phyloP scores from a whole-genome alignment of 2,329 filamentous ascomycete genomes.

The Diaporthe eres region DNA sequence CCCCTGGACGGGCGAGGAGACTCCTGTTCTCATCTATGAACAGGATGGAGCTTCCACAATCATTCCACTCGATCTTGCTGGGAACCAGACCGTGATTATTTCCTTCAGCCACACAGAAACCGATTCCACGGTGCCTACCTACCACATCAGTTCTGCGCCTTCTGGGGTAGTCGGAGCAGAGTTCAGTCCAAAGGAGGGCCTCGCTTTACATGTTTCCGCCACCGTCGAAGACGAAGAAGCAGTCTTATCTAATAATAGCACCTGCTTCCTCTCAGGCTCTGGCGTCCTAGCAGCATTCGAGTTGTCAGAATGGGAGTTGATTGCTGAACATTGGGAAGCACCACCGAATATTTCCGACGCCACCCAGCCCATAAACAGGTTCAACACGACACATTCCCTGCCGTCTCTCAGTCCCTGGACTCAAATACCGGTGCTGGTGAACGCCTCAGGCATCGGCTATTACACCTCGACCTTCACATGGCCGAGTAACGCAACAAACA shows the following conservation, averaged over 20 bases:
- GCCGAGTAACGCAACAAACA: neutral
- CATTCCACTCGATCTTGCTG: neutral
- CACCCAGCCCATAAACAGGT: neutral
- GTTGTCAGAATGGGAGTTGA: neutral
- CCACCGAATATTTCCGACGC: conserved; percentile 3
- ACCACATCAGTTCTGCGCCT: neutral
- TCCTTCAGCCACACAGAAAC: neutral
- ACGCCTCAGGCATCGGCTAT: neutral
- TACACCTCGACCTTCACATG: neutral
- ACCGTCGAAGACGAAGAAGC: neutral
- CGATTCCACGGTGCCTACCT: neutral
- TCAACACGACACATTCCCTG: neutral
- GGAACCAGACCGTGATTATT: neutral
- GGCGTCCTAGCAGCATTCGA: neutral
- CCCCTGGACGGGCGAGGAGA: neutral
- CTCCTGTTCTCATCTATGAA: neutral
- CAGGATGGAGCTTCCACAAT: neutral
- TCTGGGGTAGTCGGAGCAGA: neutral
- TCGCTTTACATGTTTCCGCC: neutral
- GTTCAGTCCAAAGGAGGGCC: neutral
- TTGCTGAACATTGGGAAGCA: conserved; percentile 2
- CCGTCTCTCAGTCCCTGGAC: neutral
- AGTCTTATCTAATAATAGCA: neutral
- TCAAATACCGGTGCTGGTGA: neutral
- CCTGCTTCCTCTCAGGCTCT: neutral